Base-by-base conservation (phyloP, 495 filamentous ascomycete genomes). In the Cercophora samala region DNA sequence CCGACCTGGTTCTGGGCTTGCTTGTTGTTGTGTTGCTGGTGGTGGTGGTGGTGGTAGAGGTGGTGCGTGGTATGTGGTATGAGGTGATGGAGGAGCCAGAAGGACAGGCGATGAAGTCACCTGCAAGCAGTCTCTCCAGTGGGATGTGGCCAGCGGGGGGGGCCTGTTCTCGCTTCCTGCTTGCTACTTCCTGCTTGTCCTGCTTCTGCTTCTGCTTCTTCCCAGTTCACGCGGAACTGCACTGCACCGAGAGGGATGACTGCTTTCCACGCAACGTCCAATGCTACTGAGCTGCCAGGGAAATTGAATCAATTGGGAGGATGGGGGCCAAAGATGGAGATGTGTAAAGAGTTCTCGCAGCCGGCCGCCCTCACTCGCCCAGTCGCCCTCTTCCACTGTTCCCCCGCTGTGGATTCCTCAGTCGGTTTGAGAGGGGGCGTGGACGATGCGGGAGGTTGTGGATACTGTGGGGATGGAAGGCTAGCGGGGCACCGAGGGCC, bases 61-160 rank as follows among this genome's bases (percentile, higher is more conserved):
- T 29, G 26, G 26, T 29, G 26, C 26, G 26, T 29, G 26, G 26
- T 29, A 29, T 29, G 61, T 70, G 68, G 59, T 70, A 66, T 64
- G 52, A 70, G 65, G 65, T 67, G 62, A 63, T 67, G 63, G 23
- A 58, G 23, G 68, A 56, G 68, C 64, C 58, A 62, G 32, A 17
- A 54, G 62, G 60, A 63, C 65, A 65, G 52, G 62, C 53, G 53
- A 67, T 65, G 63, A 65, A 62, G 65, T 70, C 68, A 70, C 65
- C 65, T 66, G 68, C 55, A 26, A 58, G 37, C 58, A 22, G 54
- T 19, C 60, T 46, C 37, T 46, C 37, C 37, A 46, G 37, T 46
- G 69, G 73, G 69, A 68, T 62, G 66, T 64, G 64, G 69, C 67
- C 68, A 73, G 56, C 65, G 71, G 63, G 69, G 66, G n/a, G 64